Evolutionary conservation across 2,329 filamentous ascomycete genomes (phyloP).

Genomic region (Trichoderma arundinaceum): DNA sequence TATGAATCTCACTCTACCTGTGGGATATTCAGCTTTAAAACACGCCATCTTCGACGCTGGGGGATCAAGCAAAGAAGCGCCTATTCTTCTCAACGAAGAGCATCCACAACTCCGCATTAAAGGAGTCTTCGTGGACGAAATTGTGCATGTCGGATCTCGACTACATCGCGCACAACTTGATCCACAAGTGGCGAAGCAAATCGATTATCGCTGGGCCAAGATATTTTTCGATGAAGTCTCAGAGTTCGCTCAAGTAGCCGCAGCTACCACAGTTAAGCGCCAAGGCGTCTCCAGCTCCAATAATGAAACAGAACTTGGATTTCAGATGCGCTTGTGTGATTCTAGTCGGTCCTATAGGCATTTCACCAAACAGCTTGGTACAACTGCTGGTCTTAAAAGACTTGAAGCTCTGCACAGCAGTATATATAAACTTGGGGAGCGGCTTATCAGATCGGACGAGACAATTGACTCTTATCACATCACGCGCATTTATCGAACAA

Average conservation of each 20-base stretch:
- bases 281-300: neutral
- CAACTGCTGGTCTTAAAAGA: constrained; percentile 3
- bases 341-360: constrained; percentile 33
- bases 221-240: constrained; percentile 40
- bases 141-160: constrained; percentile 35
- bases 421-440: constrained; percentile 30
- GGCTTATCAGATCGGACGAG: constrained; percentile 32
- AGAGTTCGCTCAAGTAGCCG: constrained; percentile 33
- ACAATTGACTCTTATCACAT: constrained; percentile 31
- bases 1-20: constrained; percentile 39
- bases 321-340: constrained; percentile 35
- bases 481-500: constrained; percentile 35
- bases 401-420: constrained; percentile 24
- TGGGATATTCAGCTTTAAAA: constrained; percentile 37
- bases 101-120: constrained; percentile 32
- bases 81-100: constrained; percentile 23
- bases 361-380: constrained; percentile 24
- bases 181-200: neutral
- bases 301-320: constrained; percentile 1
- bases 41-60: constrained; percentile 39
- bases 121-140: constrained; percentile 37
- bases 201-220: constrained; percentile 37
- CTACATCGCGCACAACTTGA: constrained; percentile 26
- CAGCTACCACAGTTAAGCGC: neutral
- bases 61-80: neutral